Percentiles rank a stretch among this genome's conserved stretches.
phyloP scores from a whole-genome alignment of 2,329 filamentous ascomycete genomes.

The Beauveria brongniartii region DNA sequence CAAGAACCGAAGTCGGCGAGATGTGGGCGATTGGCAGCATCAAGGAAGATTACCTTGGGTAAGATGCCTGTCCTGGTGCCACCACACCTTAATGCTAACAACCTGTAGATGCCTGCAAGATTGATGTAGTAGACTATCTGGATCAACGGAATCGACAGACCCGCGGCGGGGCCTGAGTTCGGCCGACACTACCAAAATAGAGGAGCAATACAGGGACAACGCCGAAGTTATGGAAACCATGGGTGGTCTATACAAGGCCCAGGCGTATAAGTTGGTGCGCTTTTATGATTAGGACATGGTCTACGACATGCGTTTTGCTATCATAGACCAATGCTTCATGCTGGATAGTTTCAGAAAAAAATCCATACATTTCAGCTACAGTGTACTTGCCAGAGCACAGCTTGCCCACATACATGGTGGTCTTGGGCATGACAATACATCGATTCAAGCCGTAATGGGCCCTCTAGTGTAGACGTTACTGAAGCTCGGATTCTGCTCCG shows the following conservation, averaged over 20 bases:
- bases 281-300: background rate
- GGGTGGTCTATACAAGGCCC: background rate
- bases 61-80: constrained; percentile 14
- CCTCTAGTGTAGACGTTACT: background rate
- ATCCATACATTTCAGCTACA: background rate
- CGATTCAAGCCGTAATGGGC: background rate
- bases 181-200: background rate
- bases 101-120: constrained; percentile 16
- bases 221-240: background rate
- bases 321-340: background rate
- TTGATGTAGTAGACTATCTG: background rate
- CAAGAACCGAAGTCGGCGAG: constrained; percentile 83
- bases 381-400: background rate
- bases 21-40: constrained; percentile 98
- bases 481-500: background rate
- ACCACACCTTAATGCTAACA: constrained; percentile 12
- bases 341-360: constrained; percentile 1
- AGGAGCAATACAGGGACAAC: background rate
- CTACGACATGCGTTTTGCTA: background rate
- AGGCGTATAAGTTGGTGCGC: background rate
- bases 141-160: background rate
- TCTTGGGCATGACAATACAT: background rate
- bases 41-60: constrained; percentile 73
- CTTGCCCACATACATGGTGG: background rate
- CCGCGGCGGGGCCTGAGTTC: background rate